Conservation (phyloP, 768 basidiomycete genomes). For the Chalciporus sphaerocephalus region DNA sequence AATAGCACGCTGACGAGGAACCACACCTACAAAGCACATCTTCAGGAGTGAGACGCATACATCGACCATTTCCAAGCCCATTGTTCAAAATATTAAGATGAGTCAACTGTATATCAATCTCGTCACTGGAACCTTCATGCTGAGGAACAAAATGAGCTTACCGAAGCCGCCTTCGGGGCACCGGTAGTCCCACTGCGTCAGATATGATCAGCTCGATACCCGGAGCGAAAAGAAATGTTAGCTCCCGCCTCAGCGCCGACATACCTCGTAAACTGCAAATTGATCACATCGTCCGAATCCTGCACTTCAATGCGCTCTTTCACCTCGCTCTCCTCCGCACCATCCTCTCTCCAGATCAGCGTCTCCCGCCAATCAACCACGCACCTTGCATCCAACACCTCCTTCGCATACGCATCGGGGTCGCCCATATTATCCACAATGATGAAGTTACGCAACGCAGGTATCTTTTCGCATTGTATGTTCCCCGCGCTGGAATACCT, state of each 20-base stretch:
- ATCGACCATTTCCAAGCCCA: slow-evolving; percentile 60
- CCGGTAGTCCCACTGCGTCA: slow-evolving; percentile 70
- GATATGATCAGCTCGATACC: not conserved
- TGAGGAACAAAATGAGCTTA: slow-evolving; percentile 29
- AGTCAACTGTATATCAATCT: slow-evolving; percentile 50
- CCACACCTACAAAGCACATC: slow-evolving; percentile 62
- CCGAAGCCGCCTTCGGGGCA: slow-evolving; percentile 77
- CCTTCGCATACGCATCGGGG: slow-evolving; percentile 36
- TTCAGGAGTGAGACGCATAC: slow-evolving; percentile 61
- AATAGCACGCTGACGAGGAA: not conserved
- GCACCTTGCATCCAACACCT: slow-evolving; percentile 41
- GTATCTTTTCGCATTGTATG: slow-evolving; percentile 56
- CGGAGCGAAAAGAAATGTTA: not conserved
- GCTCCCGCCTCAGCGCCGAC: slow-evolving; percentile 1
- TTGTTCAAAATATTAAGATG: slow-evolving; percentile 81
- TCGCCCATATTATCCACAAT: slow-evolving; percentile 59
- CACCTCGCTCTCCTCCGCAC: slow-evolving; percentile 40
- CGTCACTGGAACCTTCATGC: not conserved
- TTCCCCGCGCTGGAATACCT: slow-evolving; percentile 45
- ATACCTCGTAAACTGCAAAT: slow-evolving; percentile 82
- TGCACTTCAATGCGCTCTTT: slow-evolving; percentile 39
- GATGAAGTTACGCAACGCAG: slow-evolving; percentile 58
- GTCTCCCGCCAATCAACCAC: slow-evolving; percentile 70
- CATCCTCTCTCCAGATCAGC: slow-evolving; percentile 61
- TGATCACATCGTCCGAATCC: slow-evolving; percentile 67